A percentile compares a stretch with the other conserved stretches of the same genome.
Evolutionary conservation across 2,329 filamentous ascomycete genomes (phyloP).

Genomic region (Colletotrichum tofieldiae): DNA sequence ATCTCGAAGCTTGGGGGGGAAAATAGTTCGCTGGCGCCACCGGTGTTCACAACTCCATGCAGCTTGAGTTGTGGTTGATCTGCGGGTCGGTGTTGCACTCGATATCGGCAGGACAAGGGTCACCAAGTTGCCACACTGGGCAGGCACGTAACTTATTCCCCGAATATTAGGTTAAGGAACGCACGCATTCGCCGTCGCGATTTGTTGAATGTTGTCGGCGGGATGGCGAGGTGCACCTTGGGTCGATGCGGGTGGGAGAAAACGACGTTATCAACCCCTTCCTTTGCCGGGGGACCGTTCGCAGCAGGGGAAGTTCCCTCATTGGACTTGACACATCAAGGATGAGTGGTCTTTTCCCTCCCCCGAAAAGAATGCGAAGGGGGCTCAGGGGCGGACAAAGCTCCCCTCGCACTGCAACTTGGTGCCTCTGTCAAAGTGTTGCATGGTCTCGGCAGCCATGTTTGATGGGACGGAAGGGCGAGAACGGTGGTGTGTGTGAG

Average conservation of each 20-base stretch:
- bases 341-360: slow-evolving; percentile 12
- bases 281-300: slow-evolving; percentile 21
- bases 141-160: slow-evolving; percentile 12
- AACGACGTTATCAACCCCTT: slow-evolving; percentile 32
- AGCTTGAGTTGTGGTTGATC: not conserved
- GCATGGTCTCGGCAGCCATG: not conserved
- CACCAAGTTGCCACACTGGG: slow-evolving; percentile 27
- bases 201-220: not conserved
- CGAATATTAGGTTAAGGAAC: not conserved
- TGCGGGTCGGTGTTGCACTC: not conserved
- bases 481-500: not conserved
- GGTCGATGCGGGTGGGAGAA: not conserved
- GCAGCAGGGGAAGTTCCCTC: not conserved
- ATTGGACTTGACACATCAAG: slow-evolving; percentile 30
- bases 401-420: slow-evolving; percentile 8
- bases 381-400: slow-evolving; percentile 18
- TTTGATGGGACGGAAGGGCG: slow-evolving; percentile 18
- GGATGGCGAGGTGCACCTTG: not conserved
- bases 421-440: slow-evolving; percentile 3
- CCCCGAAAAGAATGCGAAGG: slow-evolving; percentile 1
- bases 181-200: no score
- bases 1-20: not conserved
- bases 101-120: slow-evolving; percentile 1
- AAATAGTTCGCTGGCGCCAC: not conserved
- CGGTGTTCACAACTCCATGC: slow-evolving; percentile 17